Evolutionary conservation across 1,139 yeast genomes (phyloP).

Genomic region (Yamadazyma friedrichii): DNA sequence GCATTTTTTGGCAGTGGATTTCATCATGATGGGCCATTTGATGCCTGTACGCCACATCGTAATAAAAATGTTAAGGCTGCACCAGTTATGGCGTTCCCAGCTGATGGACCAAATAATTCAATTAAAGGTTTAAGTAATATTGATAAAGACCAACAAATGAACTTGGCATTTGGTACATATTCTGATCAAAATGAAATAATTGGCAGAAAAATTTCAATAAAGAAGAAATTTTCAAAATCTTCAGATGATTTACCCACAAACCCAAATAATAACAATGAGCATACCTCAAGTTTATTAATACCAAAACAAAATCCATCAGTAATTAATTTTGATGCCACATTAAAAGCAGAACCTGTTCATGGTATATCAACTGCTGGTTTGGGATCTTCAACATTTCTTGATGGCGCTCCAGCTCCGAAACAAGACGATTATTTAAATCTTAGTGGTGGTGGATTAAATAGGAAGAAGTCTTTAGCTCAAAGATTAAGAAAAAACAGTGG

Average conservation of each 20-base stretch:
- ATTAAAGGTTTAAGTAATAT: slow-evolving; percentile 59
- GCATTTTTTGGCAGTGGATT: slow-evolving; percentile 94
- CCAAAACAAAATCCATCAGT: slow-evolving; percentile 55
- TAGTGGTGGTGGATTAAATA: slow-evolving; percentile 45
- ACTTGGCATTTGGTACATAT: slow-evolving; percentile 60
- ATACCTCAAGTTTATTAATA: slow-evolving; percentile 23
- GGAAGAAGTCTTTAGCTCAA: slow-evolving; percentile 77
- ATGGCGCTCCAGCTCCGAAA: slow-evolving; percentile 92
- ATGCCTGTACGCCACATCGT: slow-evolving; percentile 96
- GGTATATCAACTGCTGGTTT: slow-evolving; percentile 85
- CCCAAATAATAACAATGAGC: slow-evolving; percentile 13
- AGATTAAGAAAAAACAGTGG: slow-evolving; percentile 52
- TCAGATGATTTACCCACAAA: slow-evolving; percentile 14
- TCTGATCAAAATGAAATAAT: slow-evolving; percentile 37
- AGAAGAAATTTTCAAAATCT: slow-evolving; percentile 13
- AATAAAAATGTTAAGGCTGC: slow-evolving; percentile 79
- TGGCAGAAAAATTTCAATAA: slow-evolving; percentile 25
- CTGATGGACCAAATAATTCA: slow-evolving; percentile 89
- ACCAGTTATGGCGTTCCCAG: slow-evolving; percentile 94
- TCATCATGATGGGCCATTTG: slow-evolving; percentile 99
- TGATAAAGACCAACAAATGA: slow-evolving; percentile 54
- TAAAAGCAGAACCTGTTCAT: slow-evolving; percentile 71
- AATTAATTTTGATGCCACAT: slow-evolving; percentile 67
- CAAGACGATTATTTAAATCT: slow-evolving; percentile 28
- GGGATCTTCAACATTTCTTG: slow-evolving; percentile 89